These are phyloP conservation scores for Neurospora crassa DNA, from an alignment of 2,329 filamentous ascomycete genomes.

Conservation along the genomic window DNA sequence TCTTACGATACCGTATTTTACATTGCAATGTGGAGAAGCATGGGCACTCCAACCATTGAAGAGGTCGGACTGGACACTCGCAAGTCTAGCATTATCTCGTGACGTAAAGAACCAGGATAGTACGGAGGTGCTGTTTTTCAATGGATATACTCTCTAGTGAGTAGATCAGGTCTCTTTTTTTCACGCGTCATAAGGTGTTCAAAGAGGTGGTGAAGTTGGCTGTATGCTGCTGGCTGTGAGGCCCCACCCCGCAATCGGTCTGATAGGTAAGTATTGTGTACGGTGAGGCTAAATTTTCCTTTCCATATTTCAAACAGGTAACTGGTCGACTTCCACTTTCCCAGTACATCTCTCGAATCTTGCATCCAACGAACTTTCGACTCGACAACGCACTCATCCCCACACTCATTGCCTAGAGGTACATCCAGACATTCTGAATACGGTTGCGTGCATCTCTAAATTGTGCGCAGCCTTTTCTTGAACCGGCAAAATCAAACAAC, in stretches of 20 bases:
- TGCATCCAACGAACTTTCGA: background rate
- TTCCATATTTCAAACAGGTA: no score
- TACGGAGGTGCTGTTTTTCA: background rate
- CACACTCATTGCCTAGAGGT: background rate
- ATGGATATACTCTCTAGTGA: background rate
- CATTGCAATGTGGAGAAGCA: background rate
- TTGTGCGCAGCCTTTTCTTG: no score
- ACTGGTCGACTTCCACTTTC: background rate
- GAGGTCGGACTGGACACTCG: background rate
- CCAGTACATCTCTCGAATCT: background rate
- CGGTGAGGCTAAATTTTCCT: background rate
- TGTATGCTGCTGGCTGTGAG: background rate
- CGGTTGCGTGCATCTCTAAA: no score
- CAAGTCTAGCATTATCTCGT: background rate
- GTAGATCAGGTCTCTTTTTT: background rate
- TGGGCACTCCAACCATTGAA: background rate
- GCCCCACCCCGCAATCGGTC: background rate
- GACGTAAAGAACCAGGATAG: background rate
- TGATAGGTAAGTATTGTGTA: background rate
- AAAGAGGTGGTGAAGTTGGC: background rate
- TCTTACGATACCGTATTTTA: background rate
- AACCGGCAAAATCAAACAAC: background rate
- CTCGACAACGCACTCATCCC: background rate
- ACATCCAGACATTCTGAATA: no score
- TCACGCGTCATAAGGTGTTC: fast-evolving